phyloP scores from a whole-genome alignment of 345 rosid species.

The Viola odorata region DNA sequence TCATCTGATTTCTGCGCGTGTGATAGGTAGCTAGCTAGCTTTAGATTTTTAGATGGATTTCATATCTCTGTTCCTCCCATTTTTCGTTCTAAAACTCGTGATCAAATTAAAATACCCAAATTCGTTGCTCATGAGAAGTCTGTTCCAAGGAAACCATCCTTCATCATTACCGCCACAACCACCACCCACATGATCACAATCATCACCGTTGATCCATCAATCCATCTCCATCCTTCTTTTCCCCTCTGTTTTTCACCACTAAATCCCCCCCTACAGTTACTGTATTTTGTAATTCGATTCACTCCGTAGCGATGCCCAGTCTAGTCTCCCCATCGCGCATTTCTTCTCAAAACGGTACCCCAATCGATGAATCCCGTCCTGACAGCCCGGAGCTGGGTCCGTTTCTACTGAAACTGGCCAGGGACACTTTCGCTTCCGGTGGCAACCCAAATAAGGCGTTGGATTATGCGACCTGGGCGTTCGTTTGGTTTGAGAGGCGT shows the following conservation, averaged over 20 bases:
- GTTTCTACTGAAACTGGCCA: constrained; percentile 31
- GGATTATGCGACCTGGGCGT: constrained; percentile 39
- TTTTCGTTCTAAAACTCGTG: constrained; percentile 44
- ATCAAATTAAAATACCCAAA: constrained; percentile 41
- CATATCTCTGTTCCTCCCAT: constrained; percentile 38
- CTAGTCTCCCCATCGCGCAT: constrained; percentile 23
- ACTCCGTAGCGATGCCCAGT: constrained; percentile 25
- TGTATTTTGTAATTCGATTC: background rate
- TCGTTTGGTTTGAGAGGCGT: constrained; percentile 31
- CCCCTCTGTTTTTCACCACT: too few species aligned
- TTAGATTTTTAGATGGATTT: constrained; percentile 25
- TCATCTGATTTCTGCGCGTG: background rate
- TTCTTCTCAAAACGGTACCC: too few species aligned
- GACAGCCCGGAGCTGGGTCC: constrained; percentile 36
- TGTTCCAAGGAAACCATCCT: constrained; percentile 38
- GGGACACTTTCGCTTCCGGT: constrained; percentile 25
- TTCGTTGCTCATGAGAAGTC: constrained; percentile 33
- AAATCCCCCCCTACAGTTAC: too few species aligned
- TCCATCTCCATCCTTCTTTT: background rate
- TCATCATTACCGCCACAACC: constrained; percentile 14
- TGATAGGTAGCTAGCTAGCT: background rate
- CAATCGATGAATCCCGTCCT: constrained; percentile 19
- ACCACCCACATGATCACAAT: constrained; percentile 6
- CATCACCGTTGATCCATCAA: constrained; percentile 1
- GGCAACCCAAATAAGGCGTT: constrained; percentile 26